Conservation (phyloP, 2,329 filamentous ascomycete species). For the Stromatinia cepivora region DNA sequence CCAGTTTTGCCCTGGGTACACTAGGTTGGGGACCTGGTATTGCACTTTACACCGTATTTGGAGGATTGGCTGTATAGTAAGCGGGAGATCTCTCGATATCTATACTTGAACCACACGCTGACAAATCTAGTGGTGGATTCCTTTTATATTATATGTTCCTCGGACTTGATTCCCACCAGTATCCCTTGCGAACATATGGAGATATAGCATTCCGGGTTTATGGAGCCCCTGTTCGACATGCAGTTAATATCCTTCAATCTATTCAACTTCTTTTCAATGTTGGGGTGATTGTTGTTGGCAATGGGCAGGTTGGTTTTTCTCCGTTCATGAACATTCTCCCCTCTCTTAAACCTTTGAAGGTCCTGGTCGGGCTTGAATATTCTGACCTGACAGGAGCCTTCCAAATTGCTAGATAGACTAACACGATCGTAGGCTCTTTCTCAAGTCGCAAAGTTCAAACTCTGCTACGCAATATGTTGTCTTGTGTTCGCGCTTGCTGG, state of each 20-base stretch:
- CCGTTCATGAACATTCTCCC: not conserved
- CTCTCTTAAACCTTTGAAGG: not conserved
- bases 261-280: conserved; percentile 21
- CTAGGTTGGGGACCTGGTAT: conserved; percentile 26
- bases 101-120: not conserved
- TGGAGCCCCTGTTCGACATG: conserved; percentile 28
- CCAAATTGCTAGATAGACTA: not conserved
- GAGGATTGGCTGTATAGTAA: conserved; percentile 19
- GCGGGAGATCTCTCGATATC: not conserved
- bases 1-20: conserved; percentile 23
- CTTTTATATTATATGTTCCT: conserved; percentile 32
- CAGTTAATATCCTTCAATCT: conserved; percentile 31
- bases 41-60: conserved; percentile 32
- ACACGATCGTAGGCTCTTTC: conserved; percentile 22
- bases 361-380: too few relatives aligned
- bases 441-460: conserved; percentile 29
- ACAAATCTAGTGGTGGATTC: conserved; percentile 17
- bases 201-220: conserved; percentile 32
- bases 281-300: conserved; percentile 14
- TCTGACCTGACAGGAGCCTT: too few relatives aligned
- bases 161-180: conserved; percentile 32
- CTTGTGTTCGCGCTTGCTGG: conserved; percentile 37
- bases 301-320: not conserved
- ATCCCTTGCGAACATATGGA: conserved; percentile 29
- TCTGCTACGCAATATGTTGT: conserved; percentile 35